phyloP scores from a whole-genome alignment of 2,329 filamentous ascomycete genomes.

The Scytalidium lignicola region DNA sequence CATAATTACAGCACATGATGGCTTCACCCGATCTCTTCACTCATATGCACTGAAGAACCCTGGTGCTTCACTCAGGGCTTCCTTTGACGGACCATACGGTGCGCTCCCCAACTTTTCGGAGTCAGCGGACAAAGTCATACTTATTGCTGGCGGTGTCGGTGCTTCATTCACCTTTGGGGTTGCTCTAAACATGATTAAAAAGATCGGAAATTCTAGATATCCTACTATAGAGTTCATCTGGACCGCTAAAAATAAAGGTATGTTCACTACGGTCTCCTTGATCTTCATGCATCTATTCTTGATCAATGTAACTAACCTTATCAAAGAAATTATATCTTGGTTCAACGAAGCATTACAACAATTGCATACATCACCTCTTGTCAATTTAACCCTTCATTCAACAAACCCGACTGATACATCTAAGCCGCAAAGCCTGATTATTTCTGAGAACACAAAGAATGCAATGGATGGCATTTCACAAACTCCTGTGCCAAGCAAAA shows the following conservation, averaged over 20 bases:
- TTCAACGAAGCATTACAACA: conserved; percentile 23
- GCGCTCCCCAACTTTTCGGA: conserved; percentile 44
- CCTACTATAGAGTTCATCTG: conserved; percentile 42
- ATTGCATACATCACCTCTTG: conserved; percentile 20
- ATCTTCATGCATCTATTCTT: no score
- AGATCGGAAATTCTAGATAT: conserved; percentile 33
- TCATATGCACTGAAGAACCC: conserved; percentile 44
- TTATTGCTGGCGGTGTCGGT: conserved; percentile 57
- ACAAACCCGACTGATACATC: conserved; percentile 9
- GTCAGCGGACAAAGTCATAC: conserved; percentile 49
- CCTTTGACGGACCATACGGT: conserved; percentile 56
- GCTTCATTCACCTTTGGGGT: conserved; percentile 53
- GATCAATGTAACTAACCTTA: no score
- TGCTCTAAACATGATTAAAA: conserved; percentile 39
- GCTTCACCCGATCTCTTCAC: conserved; percentile 54
- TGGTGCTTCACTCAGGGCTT: conserved; percentile 42
- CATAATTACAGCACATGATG: conserved; percentile 51
- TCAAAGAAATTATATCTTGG: conserved; percentile 16
- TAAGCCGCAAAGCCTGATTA: background rate
- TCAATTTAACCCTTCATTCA: conserved; percentile 26
- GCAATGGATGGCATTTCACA: background rate
- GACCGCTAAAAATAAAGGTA: conserved; percentile 42
- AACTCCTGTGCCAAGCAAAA: background rate
- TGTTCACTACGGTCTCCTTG: background rate
- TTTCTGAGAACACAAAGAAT: background rate